These are phyloP conservation scores for Eucalyptus pumila DNA, from an alignment of 345 rosid genomes.

Conservation along the genomic window DNA sequence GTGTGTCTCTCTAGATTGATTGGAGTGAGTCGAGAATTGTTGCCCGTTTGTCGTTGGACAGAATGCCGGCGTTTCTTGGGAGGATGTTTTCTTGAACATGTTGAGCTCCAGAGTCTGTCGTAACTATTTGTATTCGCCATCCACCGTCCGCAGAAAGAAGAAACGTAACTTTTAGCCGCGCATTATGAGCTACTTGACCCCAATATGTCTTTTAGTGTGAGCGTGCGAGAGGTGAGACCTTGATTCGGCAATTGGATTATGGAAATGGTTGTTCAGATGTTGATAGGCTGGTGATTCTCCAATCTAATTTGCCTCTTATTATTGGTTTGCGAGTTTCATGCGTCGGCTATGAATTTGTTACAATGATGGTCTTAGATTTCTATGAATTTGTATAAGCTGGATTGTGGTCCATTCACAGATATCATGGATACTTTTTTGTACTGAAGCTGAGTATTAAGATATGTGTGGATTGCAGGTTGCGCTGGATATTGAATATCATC, in stretches of 20 bases:
- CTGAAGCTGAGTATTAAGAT: background rate
- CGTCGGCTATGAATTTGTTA: background rate
- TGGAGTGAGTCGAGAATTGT: background rate
- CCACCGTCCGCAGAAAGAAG: background rate
- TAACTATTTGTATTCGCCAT: background rate
- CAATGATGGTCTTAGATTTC: background rate
- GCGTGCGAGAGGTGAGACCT: background rate
- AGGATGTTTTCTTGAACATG: background rate
- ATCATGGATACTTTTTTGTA: background rate
- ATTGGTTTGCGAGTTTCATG: background rate
- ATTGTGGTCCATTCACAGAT: background rate
- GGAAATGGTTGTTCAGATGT: background rate
- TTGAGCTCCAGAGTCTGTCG: background rate
- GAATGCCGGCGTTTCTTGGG: background rate
- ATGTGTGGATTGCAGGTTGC: slow-evolving; percentile 51
- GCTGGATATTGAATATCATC: slow-evolving; percentile 94
- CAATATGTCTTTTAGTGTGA: background rate
- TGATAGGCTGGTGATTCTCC: background rate
- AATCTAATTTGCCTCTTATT: background rate
- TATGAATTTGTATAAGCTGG: background rate
- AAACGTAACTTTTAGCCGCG: background rate
- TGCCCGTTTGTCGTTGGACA: background rate
- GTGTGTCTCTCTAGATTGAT: background rate
- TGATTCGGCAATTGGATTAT: background rate
- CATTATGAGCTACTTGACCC: background rate